Evolutionary conservation across 192 early-diverging fungal species (phyloP).

Genomic region (Nowakowskiella sp.): DNA sequence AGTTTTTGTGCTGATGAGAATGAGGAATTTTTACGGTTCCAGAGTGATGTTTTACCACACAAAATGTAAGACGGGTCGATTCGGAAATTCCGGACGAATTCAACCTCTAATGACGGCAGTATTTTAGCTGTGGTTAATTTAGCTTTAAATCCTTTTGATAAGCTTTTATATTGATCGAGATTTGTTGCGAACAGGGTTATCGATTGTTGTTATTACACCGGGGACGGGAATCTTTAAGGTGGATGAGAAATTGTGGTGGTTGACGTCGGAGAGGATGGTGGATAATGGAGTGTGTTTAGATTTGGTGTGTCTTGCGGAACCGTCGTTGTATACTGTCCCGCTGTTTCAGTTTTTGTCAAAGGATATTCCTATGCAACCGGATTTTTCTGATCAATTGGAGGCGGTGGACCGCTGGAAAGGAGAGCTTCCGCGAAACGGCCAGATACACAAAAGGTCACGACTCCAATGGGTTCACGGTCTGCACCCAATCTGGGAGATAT

Average conservation of each 20-base stretch:
- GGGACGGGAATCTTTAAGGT: conserved; percentile 86
- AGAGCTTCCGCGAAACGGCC: neutral
- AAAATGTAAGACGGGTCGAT: conserved; percentile 33
- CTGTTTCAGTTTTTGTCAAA: conserved; percentile 72
- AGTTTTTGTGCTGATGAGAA: conserved; percentile 60
- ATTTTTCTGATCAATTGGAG: no score
- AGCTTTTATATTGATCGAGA: conserved; percentile 94
- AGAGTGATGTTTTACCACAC: conserved; percentile 51
- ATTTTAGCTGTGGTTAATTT: conserved; percentile 93
- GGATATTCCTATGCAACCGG: conserved; percentile 3
- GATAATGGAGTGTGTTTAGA: conserved; percentile 86
- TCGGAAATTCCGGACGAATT: conserved; percentile 66
- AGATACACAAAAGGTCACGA: neutral
- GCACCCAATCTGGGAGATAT: no score
- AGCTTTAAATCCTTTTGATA: conserved; percentile 89
- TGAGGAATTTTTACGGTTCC: conserved; percentile 66
- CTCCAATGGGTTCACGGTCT: no score
- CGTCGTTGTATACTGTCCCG: conserved; percentile 82
- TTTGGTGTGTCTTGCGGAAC: conserved; percentile 79
- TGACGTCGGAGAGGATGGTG: conserved; percentile 92
- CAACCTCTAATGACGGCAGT: conserved; percentile 84
- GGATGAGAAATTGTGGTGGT: conserved; percentile 69
- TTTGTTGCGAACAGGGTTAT: conserved; percentile 78
- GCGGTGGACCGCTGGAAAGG: no score
- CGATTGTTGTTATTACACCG: conserved; percentile 82